Evolutionary conservation across 2,329 filamentous ascomycete genomes (phyloP).

Genomic region (Penicillium sp.): DNA sequence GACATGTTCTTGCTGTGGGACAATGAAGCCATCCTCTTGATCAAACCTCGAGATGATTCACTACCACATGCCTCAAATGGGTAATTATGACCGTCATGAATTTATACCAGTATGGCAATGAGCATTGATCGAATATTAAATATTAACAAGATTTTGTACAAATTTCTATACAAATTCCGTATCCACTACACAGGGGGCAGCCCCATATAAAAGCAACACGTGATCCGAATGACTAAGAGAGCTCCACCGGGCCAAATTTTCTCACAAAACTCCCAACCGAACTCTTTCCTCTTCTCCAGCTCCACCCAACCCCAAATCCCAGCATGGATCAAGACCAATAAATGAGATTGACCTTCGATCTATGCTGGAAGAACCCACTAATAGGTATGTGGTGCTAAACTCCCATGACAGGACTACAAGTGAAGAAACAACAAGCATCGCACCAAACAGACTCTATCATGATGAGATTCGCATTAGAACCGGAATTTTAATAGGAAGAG

Average conservation of each 20-base stretch:
- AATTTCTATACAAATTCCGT: not conserved
- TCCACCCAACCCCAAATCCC: conserved; percentile 2
- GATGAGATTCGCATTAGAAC: conserved; percentile 44
- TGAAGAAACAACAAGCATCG: conserved; percentile 5
- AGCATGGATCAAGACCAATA: conserved; percentile 5
- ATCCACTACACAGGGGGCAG: not conserved
- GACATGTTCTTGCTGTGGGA: conserved; percentile 61
- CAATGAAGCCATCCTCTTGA: conserved; percentile 55
- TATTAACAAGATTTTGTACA: too few species aligned
- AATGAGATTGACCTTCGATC: conserved; percentile 4
- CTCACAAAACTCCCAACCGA: conserved; percentile 12
- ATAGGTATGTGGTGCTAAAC: conserved; percentile 5
- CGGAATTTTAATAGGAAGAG: conserved; percentile 47
- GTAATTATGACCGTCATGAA: not conserved
- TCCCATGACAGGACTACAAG: not conserved
- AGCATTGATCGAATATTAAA: not conserved
- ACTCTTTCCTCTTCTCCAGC: conserved; percentile 3
- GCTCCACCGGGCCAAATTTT: conserved; percentile 19
- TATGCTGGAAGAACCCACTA: conserved; percentile 5
- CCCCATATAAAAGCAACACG: conserved; percentile 2
- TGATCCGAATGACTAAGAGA: conserved; percentile 13
- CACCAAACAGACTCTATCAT: conserved; percentile 29
- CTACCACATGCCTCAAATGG: not conserved
- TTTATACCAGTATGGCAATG: not conserved
- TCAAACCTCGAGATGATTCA: not conserved